phyloP scores from a whole-genome alignment of 371 early-diverging fungal species.

The Circinella minor region DNA sequence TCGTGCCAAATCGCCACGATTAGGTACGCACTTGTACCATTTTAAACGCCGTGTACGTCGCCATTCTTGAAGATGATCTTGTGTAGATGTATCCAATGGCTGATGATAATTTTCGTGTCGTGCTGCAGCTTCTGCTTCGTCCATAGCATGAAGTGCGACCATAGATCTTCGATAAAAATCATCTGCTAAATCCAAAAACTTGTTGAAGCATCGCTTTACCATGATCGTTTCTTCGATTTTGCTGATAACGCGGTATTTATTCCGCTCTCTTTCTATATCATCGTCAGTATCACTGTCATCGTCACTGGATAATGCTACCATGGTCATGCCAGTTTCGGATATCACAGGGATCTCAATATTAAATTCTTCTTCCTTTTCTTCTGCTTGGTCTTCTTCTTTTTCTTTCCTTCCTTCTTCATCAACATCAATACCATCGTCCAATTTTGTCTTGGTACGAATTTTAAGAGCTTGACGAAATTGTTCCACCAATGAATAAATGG shows the following conservation, averaged over 20 bases:
- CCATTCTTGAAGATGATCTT: slow-evolving; percentile 36
- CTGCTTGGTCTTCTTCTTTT: slow-evolving; percentile 13
- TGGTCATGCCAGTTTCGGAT: slow-evolving; percentile 16
- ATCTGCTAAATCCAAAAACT: slow-evolving; percentile 44
- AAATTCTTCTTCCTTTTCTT: slow-evolving; percentile 22
- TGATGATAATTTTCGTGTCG: not conserved
- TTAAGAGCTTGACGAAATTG: slow-evolving; percentile 59
- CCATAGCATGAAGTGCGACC: slow-evolving; percentile 39
- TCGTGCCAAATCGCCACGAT: slow-evolving; percentile 65
- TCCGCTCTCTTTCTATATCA: not conserved
- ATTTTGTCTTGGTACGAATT: slow-evolving; percentile 12
- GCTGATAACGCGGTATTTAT: slow-evolving; percentile 11
- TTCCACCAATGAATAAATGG: slow-evolving; percentile 65
- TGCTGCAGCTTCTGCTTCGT: slow-evolving; percentile 12
- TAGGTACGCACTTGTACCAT: slow-evolving; percentile 61
- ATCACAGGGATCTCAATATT: slow-evolving; percentile 17
- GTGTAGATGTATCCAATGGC: slow-evolving; percentile 16
- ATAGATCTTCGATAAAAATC: slow-evolving; percentile 50
- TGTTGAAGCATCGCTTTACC: slow-evolving; percentile 21
- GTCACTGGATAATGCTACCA: slow-evolving; percentile 14
- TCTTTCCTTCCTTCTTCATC: not conserved
- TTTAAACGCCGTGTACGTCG: slow-evolving; percentile 38
- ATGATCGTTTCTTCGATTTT: slow-evolving; percentile 17
- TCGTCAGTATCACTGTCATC: slow-evolving; percentile 14
- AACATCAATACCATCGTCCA: not conserved